A percentile compares a stretch with the other conserved stretches of the same genome.
phyloP scores from a whole-genome alignment of 192 early-diverging fungal genomes.

The Funneliformis mosseae region DNA sequence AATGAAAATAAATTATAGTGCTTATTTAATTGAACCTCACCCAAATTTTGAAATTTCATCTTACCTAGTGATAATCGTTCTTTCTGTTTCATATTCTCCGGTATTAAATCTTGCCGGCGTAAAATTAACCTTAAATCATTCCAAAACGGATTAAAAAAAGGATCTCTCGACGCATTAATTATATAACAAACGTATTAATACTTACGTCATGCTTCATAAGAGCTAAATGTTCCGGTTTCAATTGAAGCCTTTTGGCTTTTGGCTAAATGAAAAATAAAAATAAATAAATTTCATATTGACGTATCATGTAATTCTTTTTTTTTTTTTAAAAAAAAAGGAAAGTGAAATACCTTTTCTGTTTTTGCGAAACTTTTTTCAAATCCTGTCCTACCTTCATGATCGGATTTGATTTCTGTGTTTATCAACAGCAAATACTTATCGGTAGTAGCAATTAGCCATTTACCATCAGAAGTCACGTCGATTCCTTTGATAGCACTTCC shows the following conservation, averaged over 20 bases:
- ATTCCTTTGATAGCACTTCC: conserved; percentile 89
- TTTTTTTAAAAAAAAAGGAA: too few relatives aligned
- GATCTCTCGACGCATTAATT: not conserved
- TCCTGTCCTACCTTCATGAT: conserved; percentile 53
- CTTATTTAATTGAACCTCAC: not conserved
- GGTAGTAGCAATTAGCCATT: conserved; percentile 88
- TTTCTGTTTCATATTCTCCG: conserved; percentile 67
- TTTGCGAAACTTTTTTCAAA: conserved; percentile 73
- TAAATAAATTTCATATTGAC: not conserved
- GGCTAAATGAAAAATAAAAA: conserved; percentile 37
- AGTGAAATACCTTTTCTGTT: conserved; percentile 55
- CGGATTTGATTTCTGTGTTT: conserved; percentile 64
- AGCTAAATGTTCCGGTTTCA: conserved; percentile 88
- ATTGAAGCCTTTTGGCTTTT: conserved; percentile 70
- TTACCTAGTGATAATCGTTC: conserved; percentile 79
- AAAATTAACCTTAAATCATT: conserved; percentile 57
- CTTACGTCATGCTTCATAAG: conserved; percentile 61
- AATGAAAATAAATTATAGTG: not conserved
- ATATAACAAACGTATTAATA: not conserved
- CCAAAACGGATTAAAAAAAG: too few relatives aligned
- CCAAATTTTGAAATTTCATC: not conserved
- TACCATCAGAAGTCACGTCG: conserved; percentile 85
- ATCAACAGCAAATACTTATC: conserved; percentile 82
- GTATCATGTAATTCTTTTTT: not conserved
- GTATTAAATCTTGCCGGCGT: conserved; percentile 91